A percentile compares a stretch with the other conserved stretches of the same genome.
phyloP scores from a whole-genome alignment of 73 alveolate genomes.

The Paramecium primaurelia region DNA sequence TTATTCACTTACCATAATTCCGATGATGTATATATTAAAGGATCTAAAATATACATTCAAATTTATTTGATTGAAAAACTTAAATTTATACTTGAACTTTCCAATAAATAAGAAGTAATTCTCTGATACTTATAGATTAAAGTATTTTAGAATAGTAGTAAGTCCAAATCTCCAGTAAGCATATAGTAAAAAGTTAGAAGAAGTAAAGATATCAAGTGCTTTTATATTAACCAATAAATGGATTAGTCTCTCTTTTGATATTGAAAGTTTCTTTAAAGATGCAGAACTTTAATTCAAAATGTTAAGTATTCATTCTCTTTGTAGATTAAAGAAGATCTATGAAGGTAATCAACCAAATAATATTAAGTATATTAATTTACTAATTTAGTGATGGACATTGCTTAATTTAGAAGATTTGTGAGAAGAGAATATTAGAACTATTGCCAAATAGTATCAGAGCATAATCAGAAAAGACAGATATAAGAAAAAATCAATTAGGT shows the following conservation, averaged over 20 bases:
- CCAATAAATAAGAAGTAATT: neutral
- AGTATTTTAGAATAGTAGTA: neutral
- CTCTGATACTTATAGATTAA: neutral
- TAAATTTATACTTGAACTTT: neutral
- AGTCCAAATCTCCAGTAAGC: neutral
- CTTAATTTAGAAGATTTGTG: slow-evolving; percentile 22
- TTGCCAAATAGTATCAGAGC: neutral
- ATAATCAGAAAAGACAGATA: neutral
- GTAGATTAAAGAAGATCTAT: slow-evolving; percentile 24
- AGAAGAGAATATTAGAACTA: slow-evolving; percentile 10
- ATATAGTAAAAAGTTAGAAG: neutral
- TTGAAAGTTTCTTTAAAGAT: neutral
- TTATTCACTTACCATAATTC: neutral
- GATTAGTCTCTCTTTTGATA: slow-evolving; percentile 27
- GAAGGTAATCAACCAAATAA: neutral
- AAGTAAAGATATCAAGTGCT: neutral
- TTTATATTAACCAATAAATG: slow-evolving; percentile 26
- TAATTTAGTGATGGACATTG: neutral
- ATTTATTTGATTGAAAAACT: neutral
- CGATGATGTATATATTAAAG: neutral
- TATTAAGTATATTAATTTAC: neutral
- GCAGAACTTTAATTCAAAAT: neutral
- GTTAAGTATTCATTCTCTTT: neutral
- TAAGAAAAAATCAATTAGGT: neutral
- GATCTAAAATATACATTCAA: neutral